A percentile compares a stretch with the other conserved stretches of the same genome.
phyloP scores from a whole-genome alignment of 371 early-diverging fungal genomes.

The Mortierella sp. region DNA sequence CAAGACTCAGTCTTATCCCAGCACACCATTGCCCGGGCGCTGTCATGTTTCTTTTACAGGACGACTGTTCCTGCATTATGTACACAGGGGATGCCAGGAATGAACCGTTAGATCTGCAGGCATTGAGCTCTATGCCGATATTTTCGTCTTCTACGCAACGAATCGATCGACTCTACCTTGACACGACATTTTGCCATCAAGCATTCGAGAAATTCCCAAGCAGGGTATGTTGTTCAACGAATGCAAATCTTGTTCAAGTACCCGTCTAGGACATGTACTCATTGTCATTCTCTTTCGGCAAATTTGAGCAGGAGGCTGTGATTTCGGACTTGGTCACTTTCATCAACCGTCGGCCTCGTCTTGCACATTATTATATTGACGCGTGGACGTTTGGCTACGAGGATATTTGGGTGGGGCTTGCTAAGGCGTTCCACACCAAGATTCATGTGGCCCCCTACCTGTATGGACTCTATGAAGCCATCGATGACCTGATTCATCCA shows the following conservation, averaged over 20 bases:
- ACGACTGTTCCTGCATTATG: conserved; percentile 54
- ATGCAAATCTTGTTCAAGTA: too few relatives aligned
- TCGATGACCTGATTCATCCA: conserved; percentile 42
- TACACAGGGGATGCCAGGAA: conserved; percentile 59
- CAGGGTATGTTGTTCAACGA: conserved; percentile 42
- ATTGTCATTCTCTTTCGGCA: too few relatives aligned
- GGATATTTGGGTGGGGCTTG: conserved; percentile 56
- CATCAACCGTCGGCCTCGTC: conserved; percentile 31
- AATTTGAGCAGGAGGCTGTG: conserved; percentile 27
- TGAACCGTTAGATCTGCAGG: conserved; percentile 46
- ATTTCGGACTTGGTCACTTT: conserved; percentile 39
- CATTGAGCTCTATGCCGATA: conserved; percentile 19
- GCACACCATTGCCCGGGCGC: conserved; percentile 62
- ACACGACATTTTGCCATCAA: conserved; percentile 57
- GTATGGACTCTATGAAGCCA: conserved; percentile 47
- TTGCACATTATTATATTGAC: conserved; percentile 57
- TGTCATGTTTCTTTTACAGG: conserved; percentile 58
- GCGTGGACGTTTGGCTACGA: conserved; percentile 61
- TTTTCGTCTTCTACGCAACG: conserved; percentile 20
- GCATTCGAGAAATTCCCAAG: conserved; percentile 42
- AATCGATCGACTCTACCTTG: conserved; percentile 57
- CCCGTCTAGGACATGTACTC: too few relatives aligned
- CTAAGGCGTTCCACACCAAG: conserved; percentile 42
- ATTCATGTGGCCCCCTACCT: conserved; percentile 55
- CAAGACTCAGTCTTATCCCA: conserved; percentile 47